Evolutionary conservation across 768 basidiomycete species (phyloP), one percentile per base, ranked within the genome.

Genomic region (Cystofilobasidium ferigula): DNA sequence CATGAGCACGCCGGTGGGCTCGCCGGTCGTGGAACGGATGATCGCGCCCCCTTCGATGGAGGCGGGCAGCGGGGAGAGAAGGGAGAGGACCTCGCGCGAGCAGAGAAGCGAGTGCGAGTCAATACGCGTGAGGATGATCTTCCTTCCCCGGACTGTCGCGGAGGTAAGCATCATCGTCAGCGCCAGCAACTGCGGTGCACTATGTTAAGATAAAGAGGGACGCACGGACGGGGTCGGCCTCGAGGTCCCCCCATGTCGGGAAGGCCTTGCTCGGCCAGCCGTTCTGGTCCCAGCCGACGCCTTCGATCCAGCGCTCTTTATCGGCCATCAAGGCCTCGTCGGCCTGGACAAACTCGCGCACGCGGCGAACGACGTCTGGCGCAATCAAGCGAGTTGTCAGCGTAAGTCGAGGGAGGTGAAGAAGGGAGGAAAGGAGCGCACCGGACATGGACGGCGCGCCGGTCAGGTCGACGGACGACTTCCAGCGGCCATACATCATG

Each of bases 211-310:
- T n/a, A n/a, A n/a, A n/a, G n/a, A n/a, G n/a, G n/a, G 40, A 53
- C 61, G 3, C 18, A 67, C 65, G 82, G 0, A 86, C 68, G 0
- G 85, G 80, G 48, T 90, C 88, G 2, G 77, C 74, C 36, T 85
- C 85, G 14, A 95, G 80, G 71, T 92, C 88, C 14, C 78, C 80
- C 89, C 87, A 85, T 36, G 81, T 84, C 2, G 90, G 90, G 69
- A 89, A 92, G 28, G 14, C 78, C 24, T 61, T 61, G 22, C 59
- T 71, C 0, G 72, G 48, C 71, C 76, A 80, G 12, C 71, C 63
- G 34, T 87, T 94, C 75, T 98, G 91, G 72, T 98, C 89, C 92
- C 93, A 98, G 6, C 93, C 93, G 78, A 86, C 82, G 14, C 90
- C 92, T 70, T 85, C 79, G 47, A 95, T 82, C 89, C 89, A 95